Evolutionary conservation across 2,329 filamentous ascomycete genomes (phyloP), one percentile per base, ranked within the genome.

Genomic region (Fusarium metavorans): DNA sequence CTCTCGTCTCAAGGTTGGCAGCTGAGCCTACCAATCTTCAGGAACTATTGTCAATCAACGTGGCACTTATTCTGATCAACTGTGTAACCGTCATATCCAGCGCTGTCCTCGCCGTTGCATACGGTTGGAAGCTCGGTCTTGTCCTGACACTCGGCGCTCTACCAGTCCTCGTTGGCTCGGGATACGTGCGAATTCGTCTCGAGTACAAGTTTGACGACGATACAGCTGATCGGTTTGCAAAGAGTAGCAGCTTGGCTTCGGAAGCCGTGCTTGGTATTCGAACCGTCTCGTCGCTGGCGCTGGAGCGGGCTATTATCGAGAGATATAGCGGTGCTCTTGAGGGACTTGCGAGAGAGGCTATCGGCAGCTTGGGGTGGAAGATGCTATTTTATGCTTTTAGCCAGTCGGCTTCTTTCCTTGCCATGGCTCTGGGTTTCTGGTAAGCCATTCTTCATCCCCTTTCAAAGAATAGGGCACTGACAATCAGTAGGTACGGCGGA

Each of bases 51-150:
- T 86, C 86, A 0, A 84, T 85, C 61, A 90, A 88, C 68, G 65
- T 88, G 10, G 82, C 82, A 2, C 76, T 89, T 3, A 83, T 90
- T 14, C 66, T 87, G n/a, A 83, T 87, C 70, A 83, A 85, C 54
- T 60, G 85, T 2, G 79, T 87, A 60, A 88, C 85, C 43, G 72
- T 89, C 1, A 10, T 88, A 1, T 83, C 85, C 1, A 86, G 84
- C 70, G 82, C 83, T 16, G 80, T 87, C 10, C 78, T 90, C 1
- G 85, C 85, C 5, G 80, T 90, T 8, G 83, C 79, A 3, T 82
- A 82, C 56, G 85, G 85, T 0, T 90, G 86, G 86, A 88, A 87
- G 63, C 81, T 90, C 2, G 87, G 86, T 0, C 81, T 90, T 0
- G 84, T 87, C 0, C 80, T 87, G 1, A 79, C 85, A 1, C 83